Base-by-base conservation (phyloP, 495 filamentous ascomycete species). In the Collariella sp. region DNA sequence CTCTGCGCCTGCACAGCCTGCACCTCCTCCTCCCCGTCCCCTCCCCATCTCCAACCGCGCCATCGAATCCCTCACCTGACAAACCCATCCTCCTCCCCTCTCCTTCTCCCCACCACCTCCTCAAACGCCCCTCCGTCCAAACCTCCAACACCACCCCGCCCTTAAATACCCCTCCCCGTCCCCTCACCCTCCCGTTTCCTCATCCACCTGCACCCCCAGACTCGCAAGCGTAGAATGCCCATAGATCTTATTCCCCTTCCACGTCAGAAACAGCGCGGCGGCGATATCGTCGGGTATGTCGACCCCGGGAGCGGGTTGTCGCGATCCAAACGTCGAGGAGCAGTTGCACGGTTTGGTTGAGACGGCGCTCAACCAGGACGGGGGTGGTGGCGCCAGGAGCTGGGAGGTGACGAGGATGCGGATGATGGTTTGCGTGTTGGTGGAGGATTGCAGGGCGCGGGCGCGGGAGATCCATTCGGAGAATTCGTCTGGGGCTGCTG, bases 161-260 rank as follows among this genome's bases (percentile, higher is more conserved):
- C 71, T 68, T 20, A 66, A 62, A 36, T 70, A 63, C 11, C 69
- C 68, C 24, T 64, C 66, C 44, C 73, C 61, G 5, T 59, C 64
- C 16, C 59, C 61, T 1, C 68, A 66, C 20, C 59, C 68, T 20
- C 47, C 65, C 48, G 57, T 71, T 11, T 70, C 44, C n/a, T 55
- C 57, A 50, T 75, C 73, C 4, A 78, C 64, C 13, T 60, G 73
- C 29, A 83, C 77, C 26, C 76, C 86, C 50, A 86, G 75, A 29
- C 84, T 83, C 45, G 74, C 79, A 57, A 87, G 85, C 6, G 83
- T 90, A 22, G 85, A 87, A 29, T 82, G 74, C 53, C 86, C 81
- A 59, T 83, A 94, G 2, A 95, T 63, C 54, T 82, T 80, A 43
- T 81, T 81, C 7, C 81, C 79, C 47, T 82, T 84, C 85, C 89